Percentiles rank a stretch among this genome's conserved stretches.
These are phyloP conservation scores for grape (Vitis vinifera) DNA, from an alignment of 164 flowering plant genomes.

Conservation along the genomic window ASM3070453v1 NC_081805.1:4130501-4131000, in stretches of 20 bases:
- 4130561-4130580: not conserved
- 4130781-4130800: constrained; percentile 7
- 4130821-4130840: not conserved
- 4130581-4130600: not conserved
- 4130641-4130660: not conserved
- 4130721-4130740: not conserved
- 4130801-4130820: not conserved
- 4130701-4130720: too few relatives aligned
- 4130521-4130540: not conserved
- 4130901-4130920: too few relatives aligned
- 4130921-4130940: too few relatives aligned
- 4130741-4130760: not conserved
- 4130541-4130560: not conserved
- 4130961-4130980: too few relatives aligned
- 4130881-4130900: too few relatives aligned
- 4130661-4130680: constrained; percentile 4
- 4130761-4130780: not conserved
- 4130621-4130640: not conserved
- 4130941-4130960: too few relatives aligned
- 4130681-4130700: not conserved
- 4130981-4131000: too few relatives aligned
- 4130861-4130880: not conserved
- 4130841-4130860: not conserved
- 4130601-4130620: constrained; percentile 4
- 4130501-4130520: not conserved